Evolutionary conservation across 2,329 filamentous ascomycete genomes (phyloP).

Genomic region (Plenodomus lindquistii): DNA sequence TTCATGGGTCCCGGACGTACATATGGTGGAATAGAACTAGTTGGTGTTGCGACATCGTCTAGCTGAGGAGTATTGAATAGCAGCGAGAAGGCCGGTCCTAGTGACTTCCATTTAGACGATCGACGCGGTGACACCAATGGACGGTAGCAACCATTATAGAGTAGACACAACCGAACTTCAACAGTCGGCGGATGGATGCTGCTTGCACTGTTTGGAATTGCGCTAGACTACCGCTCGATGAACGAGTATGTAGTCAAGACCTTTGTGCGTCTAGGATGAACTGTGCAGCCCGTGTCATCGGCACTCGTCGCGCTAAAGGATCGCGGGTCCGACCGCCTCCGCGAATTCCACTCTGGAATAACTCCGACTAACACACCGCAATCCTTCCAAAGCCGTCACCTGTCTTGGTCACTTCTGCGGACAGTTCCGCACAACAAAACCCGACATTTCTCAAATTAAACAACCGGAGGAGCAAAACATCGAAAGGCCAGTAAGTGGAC

Average conservation of each 20-base stretch:
- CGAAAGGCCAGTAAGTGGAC: neutral
- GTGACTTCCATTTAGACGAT: conserved; percentile 48
- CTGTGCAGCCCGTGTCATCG: neutral
- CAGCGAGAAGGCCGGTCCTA: conserved; percentile 47
- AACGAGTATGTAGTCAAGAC: no score
- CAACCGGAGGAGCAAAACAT: neutral
- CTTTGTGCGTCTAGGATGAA: no score
- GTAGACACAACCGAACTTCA: conserved; percentile 39
- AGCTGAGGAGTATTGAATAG: conserved; percentile 34
- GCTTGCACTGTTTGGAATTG: neutral
- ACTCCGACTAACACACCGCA: neutral
- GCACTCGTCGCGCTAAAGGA: neutral
- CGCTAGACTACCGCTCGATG: no score
- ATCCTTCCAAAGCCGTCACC: no score
- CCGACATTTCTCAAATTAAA: no score
- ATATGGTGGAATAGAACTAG: conserved; percentile 34
- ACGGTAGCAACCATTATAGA: conserved; percentile 45
- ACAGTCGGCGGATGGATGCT: conserved; percentile 44
- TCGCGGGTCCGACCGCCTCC: neutral
- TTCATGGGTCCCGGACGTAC: conserved; percentile 7
- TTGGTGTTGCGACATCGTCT: conserved; percentile 48
- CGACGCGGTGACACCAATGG: conserved; percentile 48
- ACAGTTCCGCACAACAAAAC: no score
- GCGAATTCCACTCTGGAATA: neutral
- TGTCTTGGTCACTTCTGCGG: no score